Base-by-base conservation (phyloP, 176 grass and related monocot genomes). In the Musa acuminata region DNA sequence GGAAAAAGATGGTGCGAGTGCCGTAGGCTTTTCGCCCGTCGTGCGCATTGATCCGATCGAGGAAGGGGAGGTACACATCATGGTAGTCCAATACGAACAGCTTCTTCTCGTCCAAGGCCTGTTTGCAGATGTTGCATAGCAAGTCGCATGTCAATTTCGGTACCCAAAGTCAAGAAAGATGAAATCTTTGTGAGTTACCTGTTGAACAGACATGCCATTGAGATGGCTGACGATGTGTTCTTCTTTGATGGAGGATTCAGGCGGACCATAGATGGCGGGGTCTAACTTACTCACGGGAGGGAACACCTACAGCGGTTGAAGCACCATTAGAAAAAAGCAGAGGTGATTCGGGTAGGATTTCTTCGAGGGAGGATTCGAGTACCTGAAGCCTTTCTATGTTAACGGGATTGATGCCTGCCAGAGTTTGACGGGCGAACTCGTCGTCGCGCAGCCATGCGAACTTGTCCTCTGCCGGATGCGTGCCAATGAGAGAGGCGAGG, bases 361-460 rank as follows among this genome's bases (percentile, higher is more conserved):
- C 17, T 2, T 14, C 6, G 17, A 12, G 55, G 55, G 48, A 43
- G 55, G 48, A 43, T 71, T 9, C 8, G 25, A 69, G 72, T 94
- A 99, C 96, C 96, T 79, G 75, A 69, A 99, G 88, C 13, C 84
- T 84, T 65, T 95, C 86, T 66, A 99, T 86, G 84, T 84, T 89
- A 80, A 95, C 88, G 16, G 96, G 96, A 62, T 99, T 99, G 53
- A 95, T 95, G 77, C 96, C 96, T 16, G 91, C 91, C 11, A 99
- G 86, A 9, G 88, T 29, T 78, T 95, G 91, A 51, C 91, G 81
- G 35, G 96, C 91, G 75, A 99, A 99, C 80, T 99, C 96, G 58
- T 99, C 96, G 9, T 99, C 96, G 1, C 96, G 90, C 23, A 94
- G 86, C 96, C 96, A 99, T 52, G 96, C 96, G 51, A 99, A 99